Conservation (phyloP, 106 monocot species). For the Alisma plantagoaquatica region DNA sequence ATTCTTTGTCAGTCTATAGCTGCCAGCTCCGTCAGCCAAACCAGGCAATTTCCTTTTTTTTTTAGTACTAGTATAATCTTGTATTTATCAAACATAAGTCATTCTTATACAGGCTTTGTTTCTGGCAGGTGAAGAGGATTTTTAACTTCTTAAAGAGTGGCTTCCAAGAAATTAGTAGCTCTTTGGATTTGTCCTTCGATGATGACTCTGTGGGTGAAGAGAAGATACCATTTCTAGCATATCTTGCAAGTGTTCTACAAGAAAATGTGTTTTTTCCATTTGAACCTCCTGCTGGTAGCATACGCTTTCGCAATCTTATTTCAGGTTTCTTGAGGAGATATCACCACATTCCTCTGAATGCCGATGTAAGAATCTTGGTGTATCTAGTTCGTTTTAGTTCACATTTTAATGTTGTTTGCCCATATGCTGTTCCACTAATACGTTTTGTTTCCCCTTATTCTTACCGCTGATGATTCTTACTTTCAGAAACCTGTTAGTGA, state of each 20-base stretch:
- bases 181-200: constrained; percentile 90
- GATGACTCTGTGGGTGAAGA: constrained; percentile 98
- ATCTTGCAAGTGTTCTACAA: constrained; percentile 55
- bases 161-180: constrained; percentile 80
- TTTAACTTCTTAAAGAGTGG: constrained; percentile 94
- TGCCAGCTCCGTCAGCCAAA: constrained; percentile 80
- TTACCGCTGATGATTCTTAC: no score
- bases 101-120: background rate
- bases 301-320: constrained; percentile 25
- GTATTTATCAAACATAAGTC: no score
- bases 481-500: no score
- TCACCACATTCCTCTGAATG: constrained; percentile 68
- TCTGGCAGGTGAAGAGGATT: constrained; percentile 76
- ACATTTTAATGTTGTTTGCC: no score
- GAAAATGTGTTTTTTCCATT: constrained; percentile 58
- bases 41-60: constrained; percentile 22
- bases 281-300: constrained; percentile 72
- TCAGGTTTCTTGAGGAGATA: constrained; percentile 85
- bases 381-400: no score
- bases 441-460: no score
- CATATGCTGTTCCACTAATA: no score
- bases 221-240: constrained; percentile 90
- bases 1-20: constrained; percentile 78
- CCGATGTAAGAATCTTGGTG: constrained; percentile 28
- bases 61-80: no score